Evolutionary conservation across 352 stramenopile species (phyloP), one percentile per base, ranked within the genome.

Genomic region (Sclerospora graminicola): DNA sequence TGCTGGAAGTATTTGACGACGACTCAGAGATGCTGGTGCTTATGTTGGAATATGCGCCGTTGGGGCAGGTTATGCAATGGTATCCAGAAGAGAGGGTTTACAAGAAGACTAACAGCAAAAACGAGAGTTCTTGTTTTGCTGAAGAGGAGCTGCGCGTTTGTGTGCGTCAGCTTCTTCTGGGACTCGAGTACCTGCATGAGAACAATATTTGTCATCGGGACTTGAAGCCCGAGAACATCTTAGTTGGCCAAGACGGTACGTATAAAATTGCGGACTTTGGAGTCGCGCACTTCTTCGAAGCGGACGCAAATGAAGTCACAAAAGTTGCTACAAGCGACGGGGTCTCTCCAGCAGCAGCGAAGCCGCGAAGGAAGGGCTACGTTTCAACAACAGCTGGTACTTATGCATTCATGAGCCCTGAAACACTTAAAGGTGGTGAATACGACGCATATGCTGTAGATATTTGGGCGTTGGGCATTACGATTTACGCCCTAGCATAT

Each of bases 161-260:
- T 48, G 60, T 86, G 43, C 80, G 77, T 6, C 70, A 89, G 37
- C 54, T 92, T 18, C 48, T 92, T 36, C 55, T 86, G 1, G 80
- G 80, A 3, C 62, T 92, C 23, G 75, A 89, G 49, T 92, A 92
- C 35, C 53, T 92, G 23, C 80, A 92, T 59, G 60, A 81, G 21
- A 89, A 92, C 52, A 72, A 76, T 52, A 92, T 92, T 68, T 89
- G 77, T 53, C 80, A 92, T 45, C 80, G 80, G 15, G 80, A 92
- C 30, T 52, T 92, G 14, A 92, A 92, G 47, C 80, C 80, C 5
- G 80, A 92, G 57, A 92, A 92, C 45, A 89, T 92, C 35, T 41
- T 92, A 5, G 48, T 92, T 11, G 66, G 59, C 2, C 71, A 63
- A 23, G 60, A 88, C 37, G 74, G 73, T 18, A 67, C 71, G 8